Percentiles rank a stretch among this genome's conserved stretches.
phyloP scores from a whole-genome alignment of 83 land plant genomes.

The Larix sibirica region DNA sequence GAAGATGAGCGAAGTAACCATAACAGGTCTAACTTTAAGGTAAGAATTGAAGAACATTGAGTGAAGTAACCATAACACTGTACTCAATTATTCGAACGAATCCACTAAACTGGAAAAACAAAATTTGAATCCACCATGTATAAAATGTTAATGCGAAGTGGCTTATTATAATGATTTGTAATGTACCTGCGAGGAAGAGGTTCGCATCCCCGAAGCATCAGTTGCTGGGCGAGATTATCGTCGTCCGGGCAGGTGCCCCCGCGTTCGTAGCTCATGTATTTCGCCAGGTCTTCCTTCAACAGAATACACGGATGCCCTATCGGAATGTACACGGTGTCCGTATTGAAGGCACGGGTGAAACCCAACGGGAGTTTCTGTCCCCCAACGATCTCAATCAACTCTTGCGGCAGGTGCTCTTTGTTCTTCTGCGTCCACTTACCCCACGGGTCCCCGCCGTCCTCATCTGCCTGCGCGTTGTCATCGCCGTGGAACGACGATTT shows the following conservation, averaged over 20 bases:
- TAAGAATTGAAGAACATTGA: too few species aligned
- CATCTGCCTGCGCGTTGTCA: neutral
- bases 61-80: too few species aligned
- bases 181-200: constrained; percentile 26
- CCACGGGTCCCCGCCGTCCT: neutral
- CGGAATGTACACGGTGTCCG: constrained; percentile 65
- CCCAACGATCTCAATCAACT: constrained; percentile 54
- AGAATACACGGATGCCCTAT: constrained; percentile 73
- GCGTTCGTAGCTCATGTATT: constrained; percentile 66
- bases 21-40: too few species aligned
- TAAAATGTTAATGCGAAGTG: too few species aligned
- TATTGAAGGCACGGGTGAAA: constrained; percentile 54
- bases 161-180: too few species aligned
- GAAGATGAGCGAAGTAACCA: too few species aligned
- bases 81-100: too few species aligned
- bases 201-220: constrained; percentile 74
- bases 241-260: constrained; percentile 69
- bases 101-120: too few species aligned
- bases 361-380: constrained; percentile 64
- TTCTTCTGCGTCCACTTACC: neutral
- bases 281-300: constrained; percentile 48
- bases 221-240: constrained; percentile 60
- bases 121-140: too few species aligned
- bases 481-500: constrained; percentile 9
- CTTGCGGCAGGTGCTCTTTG: constrained; percentile 29